Evolutionary conservation across 768 basidiomycete genomes (phyloP).

Genomic region (Leccinum longicurvipes): DNA sequence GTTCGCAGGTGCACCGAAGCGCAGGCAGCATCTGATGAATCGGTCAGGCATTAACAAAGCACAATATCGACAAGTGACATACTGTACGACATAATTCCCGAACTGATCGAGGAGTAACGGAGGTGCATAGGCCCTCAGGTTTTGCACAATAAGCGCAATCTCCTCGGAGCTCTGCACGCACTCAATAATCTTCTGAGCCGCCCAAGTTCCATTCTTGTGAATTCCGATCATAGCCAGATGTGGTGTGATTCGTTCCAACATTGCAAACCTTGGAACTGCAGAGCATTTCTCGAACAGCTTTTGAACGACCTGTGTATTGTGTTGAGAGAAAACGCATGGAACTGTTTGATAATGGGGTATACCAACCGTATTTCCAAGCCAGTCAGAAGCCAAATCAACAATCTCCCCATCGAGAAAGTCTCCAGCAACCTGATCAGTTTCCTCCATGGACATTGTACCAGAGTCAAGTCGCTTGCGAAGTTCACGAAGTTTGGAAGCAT

Average conservation of each 20-base stretch:
- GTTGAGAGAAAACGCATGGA: conserved; percentile 2
- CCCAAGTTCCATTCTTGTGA: conserved; percentile 99
- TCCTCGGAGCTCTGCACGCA: conserved; percentile 89
- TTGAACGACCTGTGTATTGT: conserved; percentile 72
- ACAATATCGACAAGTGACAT: conserved; percentile 31
- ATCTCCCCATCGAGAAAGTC: conserved; percentile 95
- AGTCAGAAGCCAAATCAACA: conserved; percentile 93
- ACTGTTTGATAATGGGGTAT: neutral
- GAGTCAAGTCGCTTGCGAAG: conserved; percentile 91
- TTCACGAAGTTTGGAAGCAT: conserved; percentile 90
- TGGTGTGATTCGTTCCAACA: conserved; percentile 92
- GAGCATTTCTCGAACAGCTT: conserved; percentile 94
- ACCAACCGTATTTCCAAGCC: conserved; percentile 87
- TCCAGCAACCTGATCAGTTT: conserved; percentile 85
- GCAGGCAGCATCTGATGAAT: conserved; percentile 73
- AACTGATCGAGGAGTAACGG: conserved; percentile 93
- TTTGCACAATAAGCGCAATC: conserved; percentile 76
- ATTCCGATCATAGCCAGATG: conserved; percentile 97
- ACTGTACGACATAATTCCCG: conserved; percentile 93
- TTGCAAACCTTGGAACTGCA: conserved; percentile 69
- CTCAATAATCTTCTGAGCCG: conserved; percentile 98
- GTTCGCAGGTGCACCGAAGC: conserved; percentile 84
- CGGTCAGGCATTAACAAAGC: neutral
- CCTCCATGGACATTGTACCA: conserved; percentile 77
- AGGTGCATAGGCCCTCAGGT: conserved; percentile 87